Base-by-base conservation (phyloP, 441 rosid genomes). In the Daphne laureola region DNA sequence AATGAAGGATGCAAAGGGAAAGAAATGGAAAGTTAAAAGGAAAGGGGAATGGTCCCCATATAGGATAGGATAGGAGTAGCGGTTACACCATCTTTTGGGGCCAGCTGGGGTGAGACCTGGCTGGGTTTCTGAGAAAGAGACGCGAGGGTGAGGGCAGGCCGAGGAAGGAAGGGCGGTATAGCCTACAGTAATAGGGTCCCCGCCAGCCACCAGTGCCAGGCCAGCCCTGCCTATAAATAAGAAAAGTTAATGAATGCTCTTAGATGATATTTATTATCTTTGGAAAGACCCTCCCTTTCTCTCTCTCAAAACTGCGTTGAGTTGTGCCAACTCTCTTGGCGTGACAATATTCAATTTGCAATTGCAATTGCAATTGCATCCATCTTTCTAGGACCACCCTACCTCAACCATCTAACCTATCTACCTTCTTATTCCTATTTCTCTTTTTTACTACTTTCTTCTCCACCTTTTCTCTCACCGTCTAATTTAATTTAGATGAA, bases 331-430 rank as follows among this genome's bases (percentile, higher is more conserved):
- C 35, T 9, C 35, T 9, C 64, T 58, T 65, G 80, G 85, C 83
- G 81, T 82, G 85, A 73, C 70, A 77, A 68, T 82, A 77, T 82
- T 75, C 79, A 79, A 77, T 75, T 66, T 73, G 66, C n/a, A n/a
- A n/a, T n/a, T n/a, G n/a, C n/a, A n/a, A n/a, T n/a, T n/a, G n/a
- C n/a, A n/a, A n/a, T n/a, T n/a, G n/a, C 73, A 51, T 56, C 62
- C 18, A 21, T 21, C 25, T 21, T 21, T 57, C 40, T 31, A 79
- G 89, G 89, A 82, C 89, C 89, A 79, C 88, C 17, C 27, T 18
- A 17, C 38, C 38, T 31, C n/a, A n/a, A n/a, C 38, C 38, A 21
- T 11, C 38, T 31, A 7, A 31, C 5, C 9, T 9, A 31, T 8
- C 25, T 21, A 21, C 25, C 25, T 43, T 45, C 12, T 49, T 51